phyloP scores from a whole-genome alignment of 768 basidiomycete species.

The Podaxis sp. region DNA sequence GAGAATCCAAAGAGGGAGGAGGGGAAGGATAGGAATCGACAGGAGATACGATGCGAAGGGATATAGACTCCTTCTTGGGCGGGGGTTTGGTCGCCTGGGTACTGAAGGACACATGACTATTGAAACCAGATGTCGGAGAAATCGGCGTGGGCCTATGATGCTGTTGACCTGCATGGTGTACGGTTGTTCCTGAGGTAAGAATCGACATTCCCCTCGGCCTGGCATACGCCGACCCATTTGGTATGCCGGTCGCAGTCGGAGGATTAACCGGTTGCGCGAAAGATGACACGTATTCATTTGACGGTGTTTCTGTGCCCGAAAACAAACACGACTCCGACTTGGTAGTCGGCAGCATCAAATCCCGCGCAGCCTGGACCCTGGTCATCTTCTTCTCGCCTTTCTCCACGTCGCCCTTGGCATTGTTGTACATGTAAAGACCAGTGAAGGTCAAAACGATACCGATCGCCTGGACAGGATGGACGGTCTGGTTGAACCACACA shows the following conservation, averaged over 20 bases:
- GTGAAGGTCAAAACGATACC: slow-evolving; percentile 91
- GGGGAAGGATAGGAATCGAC: slow-evolving; percentile 52
- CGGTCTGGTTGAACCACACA: slow-evolving; percentile 89
- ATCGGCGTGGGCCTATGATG: slow-evolving; percentile 15
- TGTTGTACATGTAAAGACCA: slow-evolving; percentile 96
- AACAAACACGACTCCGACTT: slow-evolving; percentile 57
- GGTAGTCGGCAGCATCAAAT: slow-evolving; percentile 68
- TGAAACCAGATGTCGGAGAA: slow-evolving; percentile 8
- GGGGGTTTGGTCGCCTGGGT: slow-evolving; percentile 5
- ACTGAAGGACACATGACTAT: not conserved
- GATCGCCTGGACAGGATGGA: slow-evolving; percentile 80
- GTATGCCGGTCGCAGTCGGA: slow-evolving; percentile 6
- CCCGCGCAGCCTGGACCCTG: slow-evolving; percentile 69
- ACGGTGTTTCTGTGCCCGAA: slow-evolving; percentile 39
- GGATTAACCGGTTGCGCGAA: not conserved
- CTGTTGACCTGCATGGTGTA: slow-evolving; percentile 4
- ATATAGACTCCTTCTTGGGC: slow-evolving; percentile 10
- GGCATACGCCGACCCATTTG: slow-evolving; percentile 30
- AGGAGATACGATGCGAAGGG: slow-evolving; percentile 25
- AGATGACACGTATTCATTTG: slow-evolving; percentile 22
- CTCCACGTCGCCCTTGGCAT: slow-evolving; percentile 89
- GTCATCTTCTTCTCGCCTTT: slow-evolving; percentile 88
- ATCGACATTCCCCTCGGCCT: slow-evolving; percentile 36
- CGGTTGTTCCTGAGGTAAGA: slow-evolving; percentile 7
- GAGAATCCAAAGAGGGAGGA: slow-evolving; percentile 38